Evolutionary conservation across 1,284 basidiomycete species (phyloP), one percentile per base, ranked within the genome.

Genomic region (Ustanciosporium gigantosporum): DNA sequence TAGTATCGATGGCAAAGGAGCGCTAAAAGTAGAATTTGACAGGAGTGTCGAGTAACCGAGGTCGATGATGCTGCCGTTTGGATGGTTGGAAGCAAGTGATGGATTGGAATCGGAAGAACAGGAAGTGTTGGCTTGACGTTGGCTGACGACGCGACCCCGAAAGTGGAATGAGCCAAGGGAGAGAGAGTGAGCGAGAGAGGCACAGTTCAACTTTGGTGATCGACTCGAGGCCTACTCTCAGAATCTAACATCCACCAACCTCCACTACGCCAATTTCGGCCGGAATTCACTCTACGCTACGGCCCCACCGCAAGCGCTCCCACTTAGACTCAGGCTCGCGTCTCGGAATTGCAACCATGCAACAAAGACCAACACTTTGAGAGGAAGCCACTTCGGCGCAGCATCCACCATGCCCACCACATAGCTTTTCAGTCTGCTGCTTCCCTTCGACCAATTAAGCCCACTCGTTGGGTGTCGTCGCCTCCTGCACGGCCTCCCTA

Each of bases 71-170:
- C n/a, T n/a, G n/a, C n/a, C n/a, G n/a, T n/a, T n/a, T n/a, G n/a
- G n/a, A n/a, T n/a, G n/a, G n/a, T n/a, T n/a, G n/a, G 17, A 17
- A 19, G 14, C 8, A 9, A 34, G 32, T 19, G 9, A 20, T 34
- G 25, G 22, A 34, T 27, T 19, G 31, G 41, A 32, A 15, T 31
- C 13, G 20, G 15, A 17, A 16, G 24, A 44, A 9, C 5, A 4
- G 5, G 19, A 14, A 19, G 27, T 40, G 25, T 36, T 36, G 35
- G 8, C 16, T 4, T 14, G 6, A 16, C n/a, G 35, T 15, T 36
- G 35, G 35, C 35, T 36, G 35, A 36, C 35, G 35, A 36, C 35
- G 35, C 35, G 35, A 36, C 35, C 23, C 14, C 15, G 31, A 32
- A 32, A 42, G 23, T 20, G 29, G 16, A 15, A 31, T 25, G 21